Conservation (phyloP, 306 rosid genomes). For the Ceratonia siliqua region DNA sequence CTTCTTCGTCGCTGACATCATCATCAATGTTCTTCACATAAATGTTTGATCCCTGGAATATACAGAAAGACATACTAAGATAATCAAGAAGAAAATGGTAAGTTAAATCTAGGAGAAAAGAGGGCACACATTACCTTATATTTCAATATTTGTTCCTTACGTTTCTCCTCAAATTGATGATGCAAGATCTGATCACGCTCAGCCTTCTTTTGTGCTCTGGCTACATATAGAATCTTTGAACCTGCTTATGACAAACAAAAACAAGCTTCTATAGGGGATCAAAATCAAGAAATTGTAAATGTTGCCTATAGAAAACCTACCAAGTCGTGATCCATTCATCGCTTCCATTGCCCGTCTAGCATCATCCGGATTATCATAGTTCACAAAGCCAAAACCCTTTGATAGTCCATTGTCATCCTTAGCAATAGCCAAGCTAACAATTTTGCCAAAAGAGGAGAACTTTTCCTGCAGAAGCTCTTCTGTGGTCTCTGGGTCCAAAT, state of each 20-base stretch:
- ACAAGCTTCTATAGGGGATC: slow-evolving; percentile 7
- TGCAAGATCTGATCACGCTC: slow-evolving; percentile 81
- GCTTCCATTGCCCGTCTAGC: slow-evolving; percentile 76
- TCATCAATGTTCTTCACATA: slow-evolving; percentile 90
- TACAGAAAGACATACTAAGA: slow-evolving; percentile 26
- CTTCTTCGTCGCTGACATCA: slow-evolving; percentile 63
- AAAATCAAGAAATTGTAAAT: neutral
- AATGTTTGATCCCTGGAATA: slow-evolving; percentile 76
- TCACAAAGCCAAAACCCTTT: slow-evolving; percentile 84
- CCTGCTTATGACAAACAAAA: slow-evolving; percentile 54
- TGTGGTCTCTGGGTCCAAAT: slow-evolving; percentile 53
- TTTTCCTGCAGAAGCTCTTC: slow-evolving; percentile 52
- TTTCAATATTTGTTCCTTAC: slow-evolving; percentile 69
- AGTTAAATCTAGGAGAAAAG: slow-evolving; percentile 16
- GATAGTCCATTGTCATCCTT: slow-evolving; percentile 60
- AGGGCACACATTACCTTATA: slow-evolving; percentile 51
- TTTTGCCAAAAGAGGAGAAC: slow-evolving; percentile 54
- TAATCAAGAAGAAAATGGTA: slow-evolving; percentile 10
- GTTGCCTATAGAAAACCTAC: slow-evolving; percentile 39
- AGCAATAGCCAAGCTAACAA: slow-evolving; percentile 48
- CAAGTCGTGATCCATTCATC: slow-evolving; percentile 67
- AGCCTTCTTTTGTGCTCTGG: slow-evolving; percentile 83
- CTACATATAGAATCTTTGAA: slow-evolving; percentile 75
- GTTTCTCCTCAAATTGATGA: slow-evolving; percentile 72
- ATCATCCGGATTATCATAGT: slow-evolving; percentile 68